phyloP scores from a whole-genome alignment of 192 early-diverging fungal species.

The Oehlia diaphana region DNA sequence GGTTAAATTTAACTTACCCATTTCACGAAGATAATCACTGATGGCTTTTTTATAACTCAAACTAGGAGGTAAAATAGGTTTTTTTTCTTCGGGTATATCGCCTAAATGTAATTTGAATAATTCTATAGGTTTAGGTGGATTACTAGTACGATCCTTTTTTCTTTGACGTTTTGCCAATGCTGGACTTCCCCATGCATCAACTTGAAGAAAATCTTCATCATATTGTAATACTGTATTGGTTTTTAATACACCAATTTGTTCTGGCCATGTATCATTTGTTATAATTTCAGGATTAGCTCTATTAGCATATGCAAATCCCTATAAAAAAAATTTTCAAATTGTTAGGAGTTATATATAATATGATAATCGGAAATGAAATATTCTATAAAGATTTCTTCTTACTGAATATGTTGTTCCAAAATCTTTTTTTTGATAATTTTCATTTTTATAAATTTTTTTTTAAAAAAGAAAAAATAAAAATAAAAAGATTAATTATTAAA shows the following conservation, averaged over 20 bases:
- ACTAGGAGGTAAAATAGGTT: constrained; percentile 43
- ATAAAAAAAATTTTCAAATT: not conserved
- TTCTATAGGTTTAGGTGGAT: not conserved
- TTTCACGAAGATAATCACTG: constrained; percentile 47
- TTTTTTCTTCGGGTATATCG: constrained; percentile 44
- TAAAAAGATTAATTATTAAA: too few species aligned
- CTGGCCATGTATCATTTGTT: constrained; percentile 14
- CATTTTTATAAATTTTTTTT: too few species aligned
- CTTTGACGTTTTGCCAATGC: not conserved
- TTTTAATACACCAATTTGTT: not conserved
- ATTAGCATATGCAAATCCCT: constrained; percentile 15
- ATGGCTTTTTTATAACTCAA: constrained; percentile 52
- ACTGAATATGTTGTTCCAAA: constrained; percentile 12
- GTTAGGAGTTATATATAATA: too few species aligned
- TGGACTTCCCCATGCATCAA: constrained; percentile 2
- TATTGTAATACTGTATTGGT: constrained; percentile 10
- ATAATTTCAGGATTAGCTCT: not conserved
- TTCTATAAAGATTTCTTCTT: not conserved
- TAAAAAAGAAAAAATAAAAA: too few species aligned
- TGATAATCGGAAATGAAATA: not conserved
- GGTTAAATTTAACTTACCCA: not conserved
- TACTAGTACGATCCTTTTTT: not conserved
- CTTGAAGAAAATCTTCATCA: not conserved
- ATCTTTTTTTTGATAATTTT: not conserved
- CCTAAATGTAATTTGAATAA: constrained; percentile 34